Conservation (phyloP, 306 rosid genomes). For the Geum urbanum region DNA sequence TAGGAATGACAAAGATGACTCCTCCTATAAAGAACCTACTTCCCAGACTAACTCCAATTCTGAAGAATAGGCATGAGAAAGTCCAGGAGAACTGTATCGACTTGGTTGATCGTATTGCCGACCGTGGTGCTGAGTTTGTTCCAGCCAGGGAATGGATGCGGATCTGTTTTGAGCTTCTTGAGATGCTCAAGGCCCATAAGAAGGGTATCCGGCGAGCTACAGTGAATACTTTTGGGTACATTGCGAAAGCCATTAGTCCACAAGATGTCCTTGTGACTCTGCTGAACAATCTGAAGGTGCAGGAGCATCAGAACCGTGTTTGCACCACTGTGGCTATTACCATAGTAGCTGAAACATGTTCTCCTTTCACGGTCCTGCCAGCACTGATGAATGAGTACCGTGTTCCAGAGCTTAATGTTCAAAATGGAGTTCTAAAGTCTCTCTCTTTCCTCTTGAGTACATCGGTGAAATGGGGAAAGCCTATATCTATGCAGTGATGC, state of each 20-base stretch:
- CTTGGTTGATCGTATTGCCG: conserved; percentile 93
- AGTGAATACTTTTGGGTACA: conserved; percentile 84
- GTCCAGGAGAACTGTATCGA: conserved; percentile 98
- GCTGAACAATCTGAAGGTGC: conserved; percentile 83
- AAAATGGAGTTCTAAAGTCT: conserved; percentile 87
- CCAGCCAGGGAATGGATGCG: conserved; percentile 99
- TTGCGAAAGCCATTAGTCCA: conserved; percentile 94
- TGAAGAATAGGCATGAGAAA: conserved; percentile 95
- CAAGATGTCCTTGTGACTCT: conserved; percentile 88
- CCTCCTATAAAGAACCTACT: conserved; percentile 96
- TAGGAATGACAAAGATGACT: conserved; percentile 99
- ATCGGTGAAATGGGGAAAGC: conserved; percentile 99
- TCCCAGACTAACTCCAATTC: conserved; percentile 88
- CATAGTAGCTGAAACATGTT: conserved; percentile 93
- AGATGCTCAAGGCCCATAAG: conserved; percentile 98
- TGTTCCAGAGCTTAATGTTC: conserved; percentile 94
- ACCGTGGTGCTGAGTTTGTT: conserved; percentile 95
- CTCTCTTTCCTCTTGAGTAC: conserved; percentile 90
- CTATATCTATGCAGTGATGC: conserved; percentile 92
- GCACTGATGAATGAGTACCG: conserved; percentile 96
- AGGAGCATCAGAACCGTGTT: conserved; percentile 95
- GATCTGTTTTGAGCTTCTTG: conserved; percentile 94
- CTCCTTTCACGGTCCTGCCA: conserved; percentile 87
- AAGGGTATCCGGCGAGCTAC: conserved; percentile 92
- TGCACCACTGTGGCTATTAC: conserved; percentile 96